Conservation (phyloP, 768 basidiomycete species). For the Trichaptum fuscoviolaceum region DNA sequence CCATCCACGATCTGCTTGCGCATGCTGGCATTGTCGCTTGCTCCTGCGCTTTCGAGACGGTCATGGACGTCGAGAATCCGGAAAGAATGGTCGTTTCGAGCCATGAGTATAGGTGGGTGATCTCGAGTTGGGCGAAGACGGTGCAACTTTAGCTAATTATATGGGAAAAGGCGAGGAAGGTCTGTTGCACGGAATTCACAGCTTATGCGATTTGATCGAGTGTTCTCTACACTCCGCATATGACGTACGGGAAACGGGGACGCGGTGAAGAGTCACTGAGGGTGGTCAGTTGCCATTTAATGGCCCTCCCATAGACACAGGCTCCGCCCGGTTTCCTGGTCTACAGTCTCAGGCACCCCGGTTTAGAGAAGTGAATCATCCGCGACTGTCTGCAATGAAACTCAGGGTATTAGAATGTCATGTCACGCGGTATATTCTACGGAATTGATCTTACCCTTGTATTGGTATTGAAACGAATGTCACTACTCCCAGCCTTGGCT, state of each 20-base stretch:
- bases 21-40: conserved; percentile 28
- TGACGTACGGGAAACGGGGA: background rate
- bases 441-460: background rate
- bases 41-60: conserved; percentile 23
- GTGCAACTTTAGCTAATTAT: background rate
- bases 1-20: conserved; percentile 47
- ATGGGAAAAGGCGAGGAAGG: background rate
- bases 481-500: background rate
- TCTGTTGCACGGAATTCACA: background rate
- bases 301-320: background rate
- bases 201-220: background rate
- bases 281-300: background rate
- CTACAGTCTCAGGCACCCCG: background rate
- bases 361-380: background rate
- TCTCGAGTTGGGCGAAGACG: background rate
- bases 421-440: background rate
- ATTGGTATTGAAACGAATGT: background rate
- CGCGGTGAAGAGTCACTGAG: background rate
- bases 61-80: conserved; percentile 23
- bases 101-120: background rate
- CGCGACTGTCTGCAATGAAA: background rate
- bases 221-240: background rate
- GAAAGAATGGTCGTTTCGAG: background rate
- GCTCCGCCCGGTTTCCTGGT: background rate
- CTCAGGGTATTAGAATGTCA: background rate